Base-by-base conservation (phyloP, 306 rosid genomes). In the Cucurbita ficifolia region DNA sequence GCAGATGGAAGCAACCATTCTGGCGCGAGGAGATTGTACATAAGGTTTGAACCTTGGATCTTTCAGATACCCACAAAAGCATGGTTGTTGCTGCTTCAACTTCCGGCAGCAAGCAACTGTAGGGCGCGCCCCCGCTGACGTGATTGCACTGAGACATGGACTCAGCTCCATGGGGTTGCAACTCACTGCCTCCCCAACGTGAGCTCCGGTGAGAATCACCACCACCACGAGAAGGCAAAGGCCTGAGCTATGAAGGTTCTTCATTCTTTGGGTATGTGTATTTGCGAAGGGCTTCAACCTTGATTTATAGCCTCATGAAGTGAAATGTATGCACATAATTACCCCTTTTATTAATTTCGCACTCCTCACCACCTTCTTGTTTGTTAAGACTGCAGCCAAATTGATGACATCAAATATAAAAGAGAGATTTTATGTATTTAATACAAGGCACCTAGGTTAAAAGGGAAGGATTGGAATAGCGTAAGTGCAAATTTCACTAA, bases 41-140 rank as follows among this genome's bases (percentile, higher is more conserved):
- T 63, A 63, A 17, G 35, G 35, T 0, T 9, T n/a, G 33, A 63
- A 63, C 8, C 12, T 0, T 39, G 70, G 70, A 19, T 63, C 10
- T 16, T 1, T 63, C 8, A 63, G 4, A 4, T 63, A 63, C 33
- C 51, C 51, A 5, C 70, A 63, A 18, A 63, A 33, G 33, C 70
- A 63, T 63, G 17, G 51, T 18, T n/a, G 11, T 2, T 63, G 70
- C 51, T 39, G 33, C 19, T 0, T 39, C 51, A 63, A 38, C 46
- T 81, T 90, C 46, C 76, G 45, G 63, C 96, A 90, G 70, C 96
- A 90, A 0, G 10, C 1, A 3, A 13, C 64, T 0, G 90, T 62
- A 0, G 91, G 96, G 5, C 54, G 58, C 2, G 83, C 10, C 10
- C 75, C 45, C 0, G 82, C 21, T 0, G 19, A 51, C 13, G 46